Evolutionary conservation across 2,329 filamentous ascomycete species (phyloP).

Genomic region (Penicillium sp.): DNA sequence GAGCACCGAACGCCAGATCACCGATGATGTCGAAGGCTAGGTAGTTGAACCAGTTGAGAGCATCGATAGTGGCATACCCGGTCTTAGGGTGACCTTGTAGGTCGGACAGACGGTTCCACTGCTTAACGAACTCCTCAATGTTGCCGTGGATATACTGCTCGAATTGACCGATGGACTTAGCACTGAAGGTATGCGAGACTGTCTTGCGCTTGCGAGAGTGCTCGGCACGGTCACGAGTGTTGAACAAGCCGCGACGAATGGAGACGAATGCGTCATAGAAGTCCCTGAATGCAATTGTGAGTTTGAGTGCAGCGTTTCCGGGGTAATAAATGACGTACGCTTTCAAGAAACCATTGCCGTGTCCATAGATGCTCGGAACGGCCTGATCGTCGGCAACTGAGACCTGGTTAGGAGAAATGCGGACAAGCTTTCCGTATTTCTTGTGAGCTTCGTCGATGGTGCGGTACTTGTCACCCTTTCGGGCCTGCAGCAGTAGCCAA

Average conservation of each 20-base stretch:
- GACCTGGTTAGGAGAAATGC: conserved; percentile 80
- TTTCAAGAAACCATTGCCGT: conserved; percentile 72
- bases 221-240: conserved; percentile 75
- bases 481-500: conserved; percentile 68
- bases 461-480: conserved; percentile 62
- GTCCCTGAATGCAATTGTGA: conserved; percentile 50
- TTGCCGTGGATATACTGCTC: conserved; percentile 85
- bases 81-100: conserved; percentile 46
- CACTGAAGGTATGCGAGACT: conserved; percentile 79
- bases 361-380: conserved; percentile 72
- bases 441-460: conserved; percentile 70
- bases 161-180: conserved; percentile 76
- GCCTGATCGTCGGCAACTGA: conserved; percentile 76
- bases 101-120: conserved; percentile 66
- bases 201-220: conserved; percentile 88
- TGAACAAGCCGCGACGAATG: conserved; percentile 81
- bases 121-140: conserved; percentile 66
- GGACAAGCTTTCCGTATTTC: conserved; percentile 72
- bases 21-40: conserved; percentile 59
- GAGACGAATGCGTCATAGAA: conserved; percentile 93
- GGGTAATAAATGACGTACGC: conserved; percentile 47
- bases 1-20: conserved; percentile 66
- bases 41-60: conserved; percentile 76
- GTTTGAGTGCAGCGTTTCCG: not conserved
- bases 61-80: conserved; percentile 63